Evolutionary conservation across 768 basidiomycete genomes (phyloP).

Genomic region (Boletellus ananas): DNA sequence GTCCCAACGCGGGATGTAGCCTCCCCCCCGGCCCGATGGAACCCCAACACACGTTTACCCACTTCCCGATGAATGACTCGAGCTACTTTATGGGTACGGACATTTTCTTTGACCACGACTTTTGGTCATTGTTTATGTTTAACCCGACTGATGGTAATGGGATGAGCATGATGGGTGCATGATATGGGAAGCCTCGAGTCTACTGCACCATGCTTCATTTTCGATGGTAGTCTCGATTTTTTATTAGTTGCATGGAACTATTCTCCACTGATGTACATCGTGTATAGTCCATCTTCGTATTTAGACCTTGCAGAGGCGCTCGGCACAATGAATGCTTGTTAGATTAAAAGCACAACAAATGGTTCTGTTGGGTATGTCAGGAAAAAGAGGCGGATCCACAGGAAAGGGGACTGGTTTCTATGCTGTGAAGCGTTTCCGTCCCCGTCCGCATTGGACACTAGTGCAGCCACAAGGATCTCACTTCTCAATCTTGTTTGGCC

Average conservation of each 20-base stretch:
- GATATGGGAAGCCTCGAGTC: background rate
- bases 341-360: no score
- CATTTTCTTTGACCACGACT: constrained; percentile 40
- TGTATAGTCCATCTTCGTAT: constrained; percentile 7
- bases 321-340: no score
- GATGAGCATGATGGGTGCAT: constrained; percentile 8
- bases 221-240: no score
- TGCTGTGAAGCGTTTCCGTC: background rate
- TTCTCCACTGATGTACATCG: background rate
- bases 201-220: background rate
- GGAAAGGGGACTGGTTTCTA: background rate
- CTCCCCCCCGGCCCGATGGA: constrained; percentile 9
- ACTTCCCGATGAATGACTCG: constrained; percentile 23
- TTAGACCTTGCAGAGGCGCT: constrained; percentile 1
- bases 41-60: constrained; percentile 19
- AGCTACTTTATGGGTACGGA: constrained; percentile 35
- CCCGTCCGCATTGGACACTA: no score
- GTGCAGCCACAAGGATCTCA: constrained; percentile 7
- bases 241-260: no score
- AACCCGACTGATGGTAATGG: constrained; percentile 27
- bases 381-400: background rate
- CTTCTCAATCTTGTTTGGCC: constrained; percentile 30
- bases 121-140: constrained; percentile 42
- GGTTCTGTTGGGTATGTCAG: background rate
- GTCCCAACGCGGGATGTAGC: background rate